Conservation (phyloP, 768 basidiomycete genomes). For the Suillus subluteus region DNA sequence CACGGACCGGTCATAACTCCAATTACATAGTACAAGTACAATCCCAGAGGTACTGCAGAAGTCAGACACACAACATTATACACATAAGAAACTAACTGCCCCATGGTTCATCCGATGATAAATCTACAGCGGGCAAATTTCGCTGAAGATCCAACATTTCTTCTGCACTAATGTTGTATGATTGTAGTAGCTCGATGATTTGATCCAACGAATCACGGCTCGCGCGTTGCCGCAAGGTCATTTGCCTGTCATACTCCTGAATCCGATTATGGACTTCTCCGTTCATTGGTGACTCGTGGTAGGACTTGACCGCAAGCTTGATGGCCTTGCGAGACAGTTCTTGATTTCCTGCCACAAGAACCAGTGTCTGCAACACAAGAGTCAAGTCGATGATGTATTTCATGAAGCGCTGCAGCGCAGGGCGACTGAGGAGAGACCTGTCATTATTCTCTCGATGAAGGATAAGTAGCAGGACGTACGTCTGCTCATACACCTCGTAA, state of each 20-base stretch:
- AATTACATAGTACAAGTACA: background rate
- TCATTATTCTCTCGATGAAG: background rate
- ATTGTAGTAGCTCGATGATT: background rate
- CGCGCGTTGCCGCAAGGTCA: background rate
- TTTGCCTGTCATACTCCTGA: background rate
- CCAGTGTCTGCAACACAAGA: constrained; percentile 27
- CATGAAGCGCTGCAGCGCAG: constrained; percentile 23
- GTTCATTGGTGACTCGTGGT: background rate
- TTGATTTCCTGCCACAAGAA: background rate
- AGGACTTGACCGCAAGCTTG: background rate
- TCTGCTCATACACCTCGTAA: constrained; percentile 2
- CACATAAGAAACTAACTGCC: background rate
- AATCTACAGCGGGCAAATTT: no score
- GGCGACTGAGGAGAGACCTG: background rate
- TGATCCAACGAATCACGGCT: background rate
- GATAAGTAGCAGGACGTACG: background rate
- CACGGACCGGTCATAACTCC: background rate
- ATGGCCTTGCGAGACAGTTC: background rate
- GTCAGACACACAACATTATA: background rate
- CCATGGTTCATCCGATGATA: no score
- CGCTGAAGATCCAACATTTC: background rate
- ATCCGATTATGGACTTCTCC: background rate
- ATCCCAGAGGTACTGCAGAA: background rate
- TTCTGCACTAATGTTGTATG: background rate
- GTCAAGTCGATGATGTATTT: constrained; percentile 31